Percentiles rank a stretch among this genome's conserved stretches.
Evolutionary conservation across 139 green algal species (phyloP).

Genomic region (Micractinium sp.): DNA sequence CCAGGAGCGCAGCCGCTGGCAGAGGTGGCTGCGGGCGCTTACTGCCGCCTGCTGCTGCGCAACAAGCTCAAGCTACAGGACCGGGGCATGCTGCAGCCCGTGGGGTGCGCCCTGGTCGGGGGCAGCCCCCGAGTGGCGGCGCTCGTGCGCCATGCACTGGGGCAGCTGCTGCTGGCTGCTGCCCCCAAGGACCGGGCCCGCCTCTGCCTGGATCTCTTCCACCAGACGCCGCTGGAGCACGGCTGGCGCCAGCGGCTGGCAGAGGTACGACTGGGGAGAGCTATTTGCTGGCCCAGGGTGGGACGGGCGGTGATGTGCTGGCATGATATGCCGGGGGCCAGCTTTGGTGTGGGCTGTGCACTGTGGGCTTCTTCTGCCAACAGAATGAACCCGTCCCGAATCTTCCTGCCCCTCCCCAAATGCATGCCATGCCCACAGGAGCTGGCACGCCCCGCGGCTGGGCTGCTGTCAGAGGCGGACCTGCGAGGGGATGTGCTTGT

Average conservation of each 20-base stretch:
- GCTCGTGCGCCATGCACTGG: neutral
- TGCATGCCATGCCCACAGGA: neutral
- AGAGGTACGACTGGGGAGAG: neutral
- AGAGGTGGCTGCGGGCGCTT: neutral
- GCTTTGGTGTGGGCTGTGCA: too few species aligned
- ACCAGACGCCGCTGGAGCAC: conserved; percentile 6
- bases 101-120: neutral
- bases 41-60: conserved; percentile 21
- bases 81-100: conserved; percentile 9
- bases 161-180: conserved; percentile 9
- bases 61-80: conserved; percentile 38
- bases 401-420: neutral
- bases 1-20: neutral
- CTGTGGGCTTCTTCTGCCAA: too few species aligned
- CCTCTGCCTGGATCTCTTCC: conserved; percentile 24
- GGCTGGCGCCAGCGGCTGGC: neutral
- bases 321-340: too few species aligned
- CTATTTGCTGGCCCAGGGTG: too few species aligned
- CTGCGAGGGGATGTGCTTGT: conserved; percentile 26
- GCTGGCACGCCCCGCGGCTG: neutral
- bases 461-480: conserved; percentile 17
- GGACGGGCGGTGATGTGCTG: too few species aligned
- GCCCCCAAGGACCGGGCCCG: conserved; percentile 12
- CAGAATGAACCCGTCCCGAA: too few species aligned
- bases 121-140: neutral